Conservation (phyloP, 2,329 filamentous ascomycete species). For the Ophiostoma sp. region DNA sequence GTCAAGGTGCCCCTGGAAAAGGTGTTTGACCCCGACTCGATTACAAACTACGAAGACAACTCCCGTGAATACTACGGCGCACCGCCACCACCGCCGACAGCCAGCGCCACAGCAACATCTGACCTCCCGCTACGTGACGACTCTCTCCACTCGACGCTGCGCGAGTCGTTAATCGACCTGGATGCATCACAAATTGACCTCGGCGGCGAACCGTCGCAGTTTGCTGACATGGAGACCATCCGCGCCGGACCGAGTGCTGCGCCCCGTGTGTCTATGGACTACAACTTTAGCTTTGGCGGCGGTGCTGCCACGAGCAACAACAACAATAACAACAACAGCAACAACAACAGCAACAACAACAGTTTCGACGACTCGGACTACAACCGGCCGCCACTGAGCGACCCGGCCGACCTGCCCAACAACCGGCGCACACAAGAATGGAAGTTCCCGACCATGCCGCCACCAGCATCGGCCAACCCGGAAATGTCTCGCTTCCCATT, state of each 20-base stretch:
- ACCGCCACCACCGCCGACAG: slow-evolving; percentile 42
- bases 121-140: slow-evolving; percentile 62
- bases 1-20: slow-evolving; percentile 63
- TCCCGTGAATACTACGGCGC: slow-evolving; percentile 61
- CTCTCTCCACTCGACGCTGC: slow-evolving; percentile 52
- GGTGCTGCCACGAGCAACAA: slow-evolving; percentile 33
- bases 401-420: slow-evolving; percentile 54
- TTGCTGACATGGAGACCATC: slow-evolving; percentile 63
- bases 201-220: slow-evolving; percentile 55
- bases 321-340: slow-evolving; percentile 5
- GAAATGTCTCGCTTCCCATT: slow-evolving; percentile 50
- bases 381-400: slow-evolving; percentile 55
- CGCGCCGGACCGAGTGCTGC: slow-evolving; percentile 43
- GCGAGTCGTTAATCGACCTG: slow-evolving; percentile 65
- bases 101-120: slow-evolving; percentile 39
- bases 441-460: slow-evolving; percentile 53
- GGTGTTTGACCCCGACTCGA: slow-evolving; percentile 65
- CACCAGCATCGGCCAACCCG: slow-evolving; percentile 52
- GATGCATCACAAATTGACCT: slow-evolving; percentile 53
- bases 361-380: slow-evolving; percentile 45
- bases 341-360: background rate
- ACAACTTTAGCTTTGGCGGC: slow-evolving; percentile 50
- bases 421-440: slow-evolving; percentile 48
- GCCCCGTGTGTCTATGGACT: slow-evolving; percentile 50
- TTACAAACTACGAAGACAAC: slow-evolving; percentile 65